Conservation (phyloP, 2,329 filamentous ascomycete species). For the Aureobasidium subglaciale region DNA sequence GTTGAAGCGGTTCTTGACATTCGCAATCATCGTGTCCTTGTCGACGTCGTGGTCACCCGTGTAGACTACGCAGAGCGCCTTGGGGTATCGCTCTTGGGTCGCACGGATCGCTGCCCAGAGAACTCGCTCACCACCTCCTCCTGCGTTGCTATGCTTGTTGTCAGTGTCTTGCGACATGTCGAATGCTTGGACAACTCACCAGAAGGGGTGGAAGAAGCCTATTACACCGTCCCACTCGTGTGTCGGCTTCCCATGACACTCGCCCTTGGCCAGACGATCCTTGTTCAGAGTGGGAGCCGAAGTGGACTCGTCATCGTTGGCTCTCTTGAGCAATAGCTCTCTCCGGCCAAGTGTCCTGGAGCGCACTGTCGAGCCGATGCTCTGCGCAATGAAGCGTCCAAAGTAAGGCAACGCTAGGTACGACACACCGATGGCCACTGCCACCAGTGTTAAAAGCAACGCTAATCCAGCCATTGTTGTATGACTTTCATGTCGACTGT, state of each 20-base stretch:
- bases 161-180: background rate
- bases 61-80: constrained; percentile 84
- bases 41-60: constrained; percentile 88
- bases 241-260: background rate
- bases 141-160: constrained; percentile 67
- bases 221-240: constrained; percentile 75
- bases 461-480: background rate
- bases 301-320: constrained; percentile 8
- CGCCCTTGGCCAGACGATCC: background rate
- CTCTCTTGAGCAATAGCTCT: constrained; percentile 17
- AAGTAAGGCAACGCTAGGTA: constrained; percentile 1
- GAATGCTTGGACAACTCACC: constrained; percentile 47
- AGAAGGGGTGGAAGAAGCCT: constrained; percentile 97
- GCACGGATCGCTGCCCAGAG: constrained; percentile 92
- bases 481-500: background rate
- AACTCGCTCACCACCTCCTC: constrained; percentile 89
- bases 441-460: background rate
- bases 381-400: constrained; percentile 8
- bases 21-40: constrained; percentile 66
- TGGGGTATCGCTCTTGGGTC: constrained; percentile 82
- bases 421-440: background rate
- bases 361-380: constrained; percentile 18
- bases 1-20: constrained; percentile 71
- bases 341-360: constrained; percentile 16
- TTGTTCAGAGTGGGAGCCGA: background rate